Percentiles rank a stretch among this genome's conserved stretches.
Evolutionary conservation across 208 protist species (phyloP).

Genomic region (Porcisia deanei): DNA sequence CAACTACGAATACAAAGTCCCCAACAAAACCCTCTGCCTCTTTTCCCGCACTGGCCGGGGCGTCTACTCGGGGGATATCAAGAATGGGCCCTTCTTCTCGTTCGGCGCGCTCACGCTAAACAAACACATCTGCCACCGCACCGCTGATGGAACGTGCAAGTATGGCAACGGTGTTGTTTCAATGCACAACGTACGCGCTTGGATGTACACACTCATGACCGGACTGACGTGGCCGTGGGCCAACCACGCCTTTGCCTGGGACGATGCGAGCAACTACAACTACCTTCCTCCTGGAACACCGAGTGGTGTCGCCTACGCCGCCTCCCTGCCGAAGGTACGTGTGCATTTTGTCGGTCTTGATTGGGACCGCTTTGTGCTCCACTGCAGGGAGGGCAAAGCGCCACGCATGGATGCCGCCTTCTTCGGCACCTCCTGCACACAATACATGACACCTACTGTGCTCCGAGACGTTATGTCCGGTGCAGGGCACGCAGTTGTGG

Average conservation of each 20-base stretch:
- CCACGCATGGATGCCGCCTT: slow-evolving; percentile 75
- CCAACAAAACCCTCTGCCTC: slow-evolving; percentile 89
- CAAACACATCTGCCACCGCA: slow-evolving; percentile 63
- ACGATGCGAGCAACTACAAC: slow-evolving; percentile 82
- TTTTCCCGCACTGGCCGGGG: slow-evolving; percentile 76
- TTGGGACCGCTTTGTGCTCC: slow-evolving; percentile 65
- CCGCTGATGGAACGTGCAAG: slow-evolving; percentile 85
- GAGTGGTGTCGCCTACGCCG: slow-evolving; percentile 49
- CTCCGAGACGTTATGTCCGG: slow-evolving; percentile 45
- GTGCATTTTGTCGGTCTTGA: slow-evolving; percentile 87
- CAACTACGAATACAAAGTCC: slow-evolving; percentile 69
- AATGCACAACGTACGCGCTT: slow-evolving; percentile 90
- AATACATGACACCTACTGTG: slow-evolving; percentile 58
- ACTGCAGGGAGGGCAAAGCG: slow-evolving; percentile 34
- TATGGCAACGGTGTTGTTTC: slow-evolving; percentile 89
- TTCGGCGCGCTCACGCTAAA: slow-evolving; percentile 82
- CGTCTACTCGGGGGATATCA: slow-evolving; percentile 81
- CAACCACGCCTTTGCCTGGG: slow-evolving; percentile 90
- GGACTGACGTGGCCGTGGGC: slow-evolving; percentile 80
- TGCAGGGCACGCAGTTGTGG: slow-evolving; percentile 49
- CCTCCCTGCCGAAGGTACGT: slow-evolving; percentile 49
- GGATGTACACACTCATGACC: slow-evolving; percentile 88
- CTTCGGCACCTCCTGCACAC: slow-evolving; percentile 77
- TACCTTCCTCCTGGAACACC: slow-evolving; percentile 77
- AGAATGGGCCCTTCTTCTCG: slow-evolving; percentile 85